A percentile compares a stretch with the other conserved stretches of the same genome.
phyloP scores from a whole-genome alignment of 164 flowering plant species.

The Santalum album region DNA sequence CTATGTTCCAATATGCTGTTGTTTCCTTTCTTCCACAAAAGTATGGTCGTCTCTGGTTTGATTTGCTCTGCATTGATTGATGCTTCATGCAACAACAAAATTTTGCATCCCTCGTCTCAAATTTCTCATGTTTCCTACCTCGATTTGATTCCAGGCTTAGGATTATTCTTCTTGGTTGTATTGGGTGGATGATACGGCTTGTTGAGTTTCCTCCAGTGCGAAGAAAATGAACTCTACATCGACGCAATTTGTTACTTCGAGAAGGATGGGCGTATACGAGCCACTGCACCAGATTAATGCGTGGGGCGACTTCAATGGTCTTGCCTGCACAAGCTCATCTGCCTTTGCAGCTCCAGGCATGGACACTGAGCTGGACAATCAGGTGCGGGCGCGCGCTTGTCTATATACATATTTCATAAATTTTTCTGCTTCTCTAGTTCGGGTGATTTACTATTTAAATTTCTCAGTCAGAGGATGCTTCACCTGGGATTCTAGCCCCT shows the following conservation, averaged over 20 bases:
- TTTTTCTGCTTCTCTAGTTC: background rate
- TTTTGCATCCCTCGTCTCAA: too few relatives aligned
- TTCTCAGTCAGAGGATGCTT: constrained; percentile 70
- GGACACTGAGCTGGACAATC: constrained; percentile 48
- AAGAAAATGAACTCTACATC: constrained; percentile 62
- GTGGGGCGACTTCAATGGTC: constrained; percentile 68
- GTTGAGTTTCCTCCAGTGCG: constrained; percentile 10
- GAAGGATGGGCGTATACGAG: constrained; percentile 66
- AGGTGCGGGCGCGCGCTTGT: constrained; percentile 46
- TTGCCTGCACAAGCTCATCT: constrained; percentile 35
- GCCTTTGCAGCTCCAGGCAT: constrained; percentile 33
- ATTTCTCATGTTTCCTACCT: background rate
- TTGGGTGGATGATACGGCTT: background rate
- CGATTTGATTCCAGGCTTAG: background rate
- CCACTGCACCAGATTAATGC: constrained; percentile 58
- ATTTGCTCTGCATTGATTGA: too few relatives aligned
- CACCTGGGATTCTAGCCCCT: constrained; percentile 45
- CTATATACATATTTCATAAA: constrained; percentile 4
- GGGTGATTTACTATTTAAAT: background rate
- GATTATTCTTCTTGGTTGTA: background rate
- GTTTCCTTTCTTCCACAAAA: too few relatives aligned
- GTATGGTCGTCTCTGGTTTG: too few relatives aligned
- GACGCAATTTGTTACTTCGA: constrained; percentile 57
- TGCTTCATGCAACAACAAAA: too few relatives aligned
- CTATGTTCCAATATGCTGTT: too few relatives aligned